A percentile compares a stretch with the other conserved stretches of the same genome.
Evolutionary conservation across 345 rosid genomes (phyloP).

Genomic region (Lenwebbia sp.): DNA sequence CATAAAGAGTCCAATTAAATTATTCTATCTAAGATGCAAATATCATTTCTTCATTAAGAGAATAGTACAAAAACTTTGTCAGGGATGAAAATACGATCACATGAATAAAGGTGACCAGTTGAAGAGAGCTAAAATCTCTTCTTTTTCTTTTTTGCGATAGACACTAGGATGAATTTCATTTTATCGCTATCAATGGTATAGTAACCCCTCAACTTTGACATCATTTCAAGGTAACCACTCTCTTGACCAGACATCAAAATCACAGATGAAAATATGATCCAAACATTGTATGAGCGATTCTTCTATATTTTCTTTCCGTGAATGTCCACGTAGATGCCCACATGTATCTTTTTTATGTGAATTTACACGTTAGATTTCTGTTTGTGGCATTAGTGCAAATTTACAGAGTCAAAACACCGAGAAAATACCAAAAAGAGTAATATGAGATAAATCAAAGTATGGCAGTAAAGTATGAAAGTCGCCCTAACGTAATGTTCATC

Average conservation of each 20-base stretch:
- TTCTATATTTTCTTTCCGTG: neutral
- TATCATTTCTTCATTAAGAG: neutral
- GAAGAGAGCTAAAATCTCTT: neutral
- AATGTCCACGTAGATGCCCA: neutral
- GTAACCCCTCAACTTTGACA: neutral
- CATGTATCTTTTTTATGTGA: neutral
- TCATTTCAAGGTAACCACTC: neutral
- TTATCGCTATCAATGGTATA: neutral
- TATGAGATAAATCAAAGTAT: neutral
- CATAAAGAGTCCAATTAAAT: neutral
- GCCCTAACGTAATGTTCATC: neutral
- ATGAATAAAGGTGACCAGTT: neutral
- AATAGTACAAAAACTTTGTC: neutral
- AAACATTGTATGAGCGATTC: neutral
- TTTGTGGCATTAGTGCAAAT: neutral
- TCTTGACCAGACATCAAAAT: neutral
- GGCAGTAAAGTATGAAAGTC: neutral
- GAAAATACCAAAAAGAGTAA: neutral
- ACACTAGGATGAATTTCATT: neutral
- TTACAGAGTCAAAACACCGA: neutral
- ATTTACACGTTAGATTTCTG: neutral
- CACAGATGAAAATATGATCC: neutral
- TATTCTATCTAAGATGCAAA: neutral
- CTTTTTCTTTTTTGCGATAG: neutral
- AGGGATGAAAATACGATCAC: neutral